Evolutionary conservation across 1,139 yeast genomes (phyloP).

Genomic region (Geotrichum reessii): DNA sequence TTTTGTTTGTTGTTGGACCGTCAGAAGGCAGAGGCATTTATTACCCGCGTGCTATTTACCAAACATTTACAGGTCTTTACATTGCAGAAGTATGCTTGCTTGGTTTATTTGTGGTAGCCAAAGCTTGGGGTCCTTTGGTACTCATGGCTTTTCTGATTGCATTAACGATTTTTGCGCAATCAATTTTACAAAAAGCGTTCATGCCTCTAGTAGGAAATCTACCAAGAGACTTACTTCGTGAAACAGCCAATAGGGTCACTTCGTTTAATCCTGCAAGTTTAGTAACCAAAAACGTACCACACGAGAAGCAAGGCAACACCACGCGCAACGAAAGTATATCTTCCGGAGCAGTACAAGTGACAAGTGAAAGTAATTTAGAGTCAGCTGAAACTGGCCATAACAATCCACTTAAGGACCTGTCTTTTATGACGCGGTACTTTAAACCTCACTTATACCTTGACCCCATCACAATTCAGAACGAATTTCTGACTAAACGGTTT

Average conservation of each 20-base stretch:
- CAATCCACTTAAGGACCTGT: not conserved
- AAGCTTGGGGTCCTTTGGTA: slow-evolving; percentile 91
- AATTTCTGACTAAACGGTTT: slow-evolving; percentile 42
- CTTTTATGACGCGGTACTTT: slow-evolving; percentile 29
- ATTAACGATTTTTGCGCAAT: slow-evolving; percentile 61
- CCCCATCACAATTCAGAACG: slow-evolving; percentile 29
- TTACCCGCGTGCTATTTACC: slow-evolving; percentile 83
- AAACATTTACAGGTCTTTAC: slow-evolving; percentile 82
- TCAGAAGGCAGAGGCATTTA: slow-evolving; percentile 77
- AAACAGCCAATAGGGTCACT: slow-evolving; percentile 15
- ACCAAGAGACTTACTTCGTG: slow-evolving; percentile 43
- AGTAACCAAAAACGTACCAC: not conserved
- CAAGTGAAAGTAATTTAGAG: slow-evolving; percentile 12
- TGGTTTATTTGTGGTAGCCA: slow-evolving; percentile 82
- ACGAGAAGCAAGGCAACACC: not conserved
- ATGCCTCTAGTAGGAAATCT: slow-evolving; percentile 62
- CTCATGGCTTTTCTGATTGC: slow-evolving; percentile 62
- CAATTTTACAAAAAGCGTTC: slow-evolving; percentile 57
- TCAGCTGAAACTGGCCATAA: not conserved
- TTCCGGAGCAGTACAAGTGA: slow-evolving; percentile 6
- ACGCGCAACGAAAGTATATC: slow-evolving; percentile 15
- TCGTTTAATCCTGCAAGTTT: not conserved
- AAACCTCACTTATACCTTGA: slow-evolving; percentile 57
- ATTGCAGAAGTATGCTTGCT: slow-evolving; percentile 78
- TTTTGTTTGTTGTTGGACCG: slow-evolving; percentile 63